Conservation (phyloP, 2,329 filamentous ascomycete genomes). For the Aplosporella prunicola region DNA sequence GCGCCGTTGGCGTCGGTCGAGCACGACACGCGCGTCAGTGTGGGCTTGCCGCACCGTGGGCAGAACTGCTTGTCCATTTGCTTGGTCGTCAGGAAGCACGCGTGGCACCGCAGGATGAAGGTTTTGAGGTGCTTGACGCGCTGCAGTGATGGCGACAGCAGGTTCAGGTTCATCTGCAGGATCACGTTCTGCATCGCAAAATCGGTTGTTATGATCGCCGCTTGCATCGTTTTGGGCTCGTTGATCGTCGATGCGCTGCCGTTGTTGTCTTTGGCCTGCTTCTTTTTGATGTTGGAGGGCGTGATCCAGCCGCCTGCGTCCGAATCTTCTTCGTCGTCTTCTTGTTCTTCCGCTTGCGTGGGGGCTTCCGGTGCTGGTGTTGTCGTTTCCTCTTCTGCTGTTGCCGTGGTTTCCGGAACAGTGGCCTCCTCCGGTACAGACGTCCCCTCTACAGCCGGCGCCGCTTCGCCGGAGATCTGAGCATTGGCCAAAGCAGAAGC, state of each 20-base stretch:
- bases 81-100: conserved; percentile 65
- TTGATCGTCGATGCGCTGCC: conserved; percentile 32
- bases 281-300: conserved; percentile 78
- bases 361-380: not conserved
- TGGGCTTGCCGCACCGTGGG: conserved; percentile 77
- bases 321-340: conserved; percentile 32
- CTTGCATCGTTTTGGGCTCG: conserved; percentile 61
- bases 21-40: conserved; percentile 76
- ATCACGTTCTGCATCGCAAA: conserved; percentile 98
- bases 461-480: conserved; percentile 1
- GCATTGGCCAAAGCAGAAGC: conserved; percentile 1
- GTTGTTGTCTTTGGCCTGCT: conserved; percentile 58
- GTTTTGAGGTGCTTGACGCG: conserved; percentile 79
- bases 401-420: not conserved
- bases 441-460: not conserved
- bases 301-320: conserved; percentile 85
- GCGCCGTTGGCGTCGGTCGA: conserved; percentile 71
- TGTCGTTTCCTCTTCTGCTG: not conserved
- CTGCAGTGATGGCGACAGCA: conserved; percentile 68
- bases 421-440: not conserved
- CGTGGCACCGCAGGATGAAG: conserved; percentile 83
- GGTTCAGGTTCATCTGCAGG: conserved; percentile 86
- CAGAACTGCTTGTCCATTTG: conserved; percentile 90
- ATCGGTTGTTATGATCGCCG: conserved; percentile 87
- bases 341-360: conserved; percentile 4